Conservation (phyloP, 495 filamentous ascomycete genomes). For the Cercophora sp. region DNA sequence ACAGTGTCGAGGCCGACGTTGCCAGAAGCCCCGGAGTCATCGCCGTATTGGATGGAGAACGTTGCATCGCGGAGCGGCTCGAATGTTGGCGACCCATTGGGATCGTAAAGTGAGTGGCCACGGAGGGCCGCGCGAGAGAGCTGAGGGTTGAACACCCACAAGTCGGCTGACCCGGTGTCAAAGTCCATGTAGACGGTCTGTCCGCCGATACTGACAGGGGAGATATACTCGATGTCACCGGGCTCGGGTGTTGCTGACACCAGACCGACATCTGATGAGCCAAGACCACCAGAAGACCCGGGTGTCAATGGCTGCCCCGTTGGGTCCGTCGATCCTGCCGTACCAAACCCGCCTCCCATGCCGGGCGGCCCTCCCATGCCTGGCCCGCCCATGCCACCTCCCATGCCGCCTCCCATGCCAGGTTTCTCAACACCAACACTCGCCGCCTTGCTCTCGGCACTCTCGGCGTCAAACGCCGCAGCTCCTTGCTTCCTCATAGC, state of each 20-base stretch:
- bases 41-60: constrained; percentile 73
- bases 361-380: not conserved
- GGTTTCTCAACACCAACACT: not conserved
- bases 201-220: constrained; percentile 67
- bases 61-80: constrained; percentile 34
- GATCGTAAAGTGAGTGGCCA: constrained; percentile 61
- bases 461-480: not conserved
- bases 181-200: constrained; percentile 73
- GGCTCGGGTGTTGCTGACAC: constrained; percentile 59
- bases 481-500: constrained; percentile 28
- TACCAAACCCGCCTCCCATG: not conserved
- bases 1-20: constrained; percentile 70
- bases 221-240: constrained; percentile 66
- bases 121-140: constrained; percentile 41
- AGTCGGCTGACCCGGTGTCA: constrained; percentile 78
- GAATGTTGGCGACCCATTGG: constrained; percentile 54
- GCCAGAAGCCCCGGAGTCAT: constrained; percentile 63
- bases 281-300: too few relatives aligned
- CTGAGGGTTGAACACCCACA: constrained; percentile 77
- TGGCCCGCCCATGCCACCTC: not conserved
- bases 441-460: constrained; percentile 22
- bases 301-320: too few relatives aligned
- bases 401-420: too few relatives aligned
- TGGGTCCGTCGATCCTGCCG: too few relatives aligned
- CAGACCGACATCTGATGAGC: constrained; percentile 36